Percentiles rank a stretch among this genome's conserved stretches.
Evolutionary conservation across 1,284 basidiomycete genomes (phyloP).

Genomic region (Singerocomus rubriflavus): DNA sequence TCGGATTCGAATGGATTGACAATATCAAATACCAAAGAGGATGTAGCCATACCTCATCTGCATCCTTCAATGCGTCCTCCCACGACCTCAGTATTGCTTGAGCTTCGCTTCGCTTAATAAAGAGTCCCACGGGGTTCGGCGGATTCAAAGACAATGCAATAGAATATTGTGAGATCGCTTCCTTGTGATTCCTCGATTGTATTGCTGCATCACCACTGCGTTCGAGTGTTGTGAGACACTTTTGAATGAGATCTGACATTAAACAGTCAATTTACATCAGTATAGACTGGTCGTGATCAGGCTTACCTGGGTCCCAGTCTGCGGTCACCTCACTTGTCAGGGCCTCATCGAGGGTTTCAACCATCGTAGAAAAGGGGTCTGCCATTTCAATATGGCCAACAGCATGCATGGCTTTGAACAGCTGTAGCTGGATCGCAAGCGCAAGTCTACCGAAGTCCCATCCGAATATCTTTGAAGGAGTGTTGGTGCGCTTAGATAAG

Average conservation of each 20-base stretch:
- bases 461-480: conserved; percentile 4
- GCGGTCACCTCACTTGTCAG: neutral
- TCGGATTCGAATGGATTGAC: neutral
- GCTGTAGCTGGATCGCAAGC: neutral
- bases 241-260: neutral
- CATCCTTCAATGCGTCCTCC: conserved; percentile 2
- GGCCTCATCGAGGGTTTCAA: neutral
- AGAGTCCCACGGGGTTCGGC: neutral
- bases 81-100: neutral
- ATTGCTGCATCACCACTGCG: neutral
- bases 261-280: neutral
- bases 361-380: neutral
- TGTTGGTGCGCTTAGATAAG: too few species aligned
- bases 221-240: neutral
- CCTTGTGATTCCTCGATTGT: neutral
- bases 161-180: neutral
- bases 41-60: neutral
- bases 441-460: neutral
- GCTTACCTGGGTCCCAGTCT: neutral
- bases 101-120: conserved; percentile 13
- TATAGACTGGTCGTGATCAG: neutral
- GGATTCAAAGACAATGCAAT: conserved; percentile 4
- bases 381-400: neutral
- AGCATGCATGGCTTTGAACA: neutral
- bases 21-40: too few species aligned